Evolutionary conservation across 345 rosid genomes (phyloP), one percentile per base, ranked within the genome.

Genomic region (Salix koriyanagi): DNA sequence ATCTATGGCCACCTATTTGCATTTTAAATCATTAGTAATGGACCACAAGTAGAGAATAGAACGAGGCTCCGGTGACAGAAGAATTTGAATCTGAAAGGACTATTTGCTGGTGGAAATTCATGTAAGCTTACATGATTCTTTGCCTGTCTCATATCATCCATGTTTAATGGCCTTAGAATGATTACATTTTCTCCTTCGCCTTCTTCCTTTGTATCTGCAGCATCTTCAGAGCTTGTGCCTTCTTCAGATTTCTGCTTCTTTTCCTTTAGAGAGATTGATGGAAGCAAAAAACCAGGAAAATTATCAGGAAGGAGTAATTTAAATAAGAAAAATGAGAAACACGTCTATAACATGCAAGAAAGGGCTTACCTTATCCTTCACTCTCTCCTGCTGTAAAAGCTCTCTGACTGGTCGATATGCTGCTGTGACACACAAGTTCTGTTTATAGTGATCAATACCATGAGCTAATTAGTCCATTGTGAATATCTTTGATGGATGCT

Each of bases 331-430:
- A n/a, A 69, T 68, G 13, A 69, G 1, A 70, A 36, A 67, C 2
- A 10, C 21, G 36, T 26, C 1, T 46, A 9, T 58, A 46, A 9
- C 28, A 58, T 36, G 50, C 36, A 36, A 7, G 26, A 9, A 74
- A 50, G 36, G 32, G 32, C 46, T 83, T 79, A 93, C 98, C 94
- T 79, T 83, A 58, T 88, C 94, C 83, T 90, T 96, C 87, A 79
- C 70, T 82, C 89, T 83, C 80, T 96, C 99, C 74, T 92, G 88
- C 85, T 94, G 87, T 76, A 96, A 83, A 71, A 94, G 84, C 83
- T 96, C 99, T 71, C 99, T 87, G 36, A 96, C 97, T 15, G 98
- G 98, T 82, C 93, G 86, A 86, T 96, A 94, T 4, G 99, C 99
- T n/a, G 98, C 98, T 39, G 99, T 91, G 41, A 88, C 84, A 32